Conservation (phyloP, 768 basidiomycete genomes). For the Leccinum subtestaceum region DNA sequence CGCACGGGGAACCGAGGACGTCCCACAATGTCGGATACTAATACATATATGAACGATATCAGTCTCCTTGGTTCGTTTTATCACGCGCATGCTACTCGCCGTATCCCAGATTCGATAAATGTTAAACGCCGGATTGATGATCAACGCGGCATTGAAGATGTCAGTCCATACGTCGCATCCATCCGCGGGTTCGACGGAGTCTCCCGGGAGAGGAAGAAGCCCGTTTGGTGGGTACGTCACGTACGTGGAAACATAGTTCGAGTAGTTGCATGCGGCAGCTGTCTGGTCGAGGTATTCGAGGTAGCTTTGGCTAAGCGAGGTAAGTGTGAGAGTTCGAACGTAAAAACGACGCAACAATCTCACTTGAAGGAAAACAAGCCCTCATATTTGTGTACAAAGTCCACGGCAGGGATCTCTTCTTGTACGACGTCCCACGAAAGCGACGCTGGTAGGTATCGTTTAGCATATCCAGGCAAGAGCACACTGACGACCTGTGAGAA, state of each 20-base stretch:
- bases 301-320: constrained; percentile 57
- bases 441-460: constrained; percentile 37
- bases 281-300: constrained; percentile 53
- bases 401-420: constrained; percentile 66
- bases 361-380: constrained; percentile 74
- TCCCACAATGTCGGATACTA: constrained; percentile 71
- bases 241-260: constrained; percentile 57
- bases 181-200: constrained; percentile 40
- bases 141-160: constrained; percentile 59
- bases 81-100: constrained; percentile 23
- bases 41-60: neutral
- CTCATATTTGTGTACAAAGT: constrained; percentile 71
- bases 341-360: constrained; percentile 13
- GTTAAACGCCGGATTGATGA: constrained; percentile 73
- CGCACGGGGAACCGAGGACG: constrained; percentile 78
- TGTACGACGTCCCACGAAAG: constrained; percentile 65
- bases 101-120: constrained; percentile 78
- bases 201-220: constrained; percentile 63
- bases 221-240: constrained; percentile 70
- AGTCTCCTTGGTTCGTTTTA: neutral
- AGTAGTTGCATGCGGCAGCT: constrained; percentile 58
- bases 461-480: neutral
- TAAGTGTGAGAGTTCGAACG: neutral
- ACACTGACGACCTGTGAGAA: neutral
- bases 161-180: constrained; percentile 69